A percentile compares a stretch with the other conserved stretches of the same genome.
phyloP scores from a whole-genome alignment of 345 rosid genomes.

The Anastatica hierochuntica region DNA sequence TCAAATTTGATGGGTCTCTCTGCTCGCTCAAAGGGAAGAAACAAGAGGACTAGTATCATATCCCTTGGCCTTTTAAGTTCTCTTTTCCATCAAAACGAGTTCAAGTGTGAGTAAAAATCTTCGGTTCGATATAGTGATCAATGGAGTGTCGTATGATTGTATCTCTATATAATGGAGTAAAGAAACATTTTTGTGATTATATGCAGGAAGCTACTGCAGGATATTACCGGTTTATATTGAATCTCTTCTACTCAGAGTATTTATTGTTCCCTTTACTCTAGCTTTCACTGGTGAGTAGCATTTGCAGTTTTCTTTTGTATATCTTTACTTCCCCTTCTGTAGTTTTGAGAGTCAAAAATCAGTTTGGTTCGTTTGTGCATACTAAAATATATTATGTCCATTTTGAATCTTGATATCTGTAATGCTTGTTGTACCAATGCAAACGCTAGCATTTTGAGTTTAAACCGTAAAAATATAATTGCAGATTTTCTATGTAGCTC shows the following conservation, averaged over 20 bases:
- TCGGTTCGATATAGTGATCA: too few relatives aligned
- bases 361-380: conserved; percentile 15
- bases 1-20: neutral
- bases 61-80: neutral
- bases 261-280: conserved; percentile 70
- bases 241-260: conserved; percentile 87
- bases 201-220: conserved; percentile 79
- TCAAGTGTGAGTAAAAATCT: too few relatives aligned
- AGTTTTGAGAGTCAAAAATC: neutral
- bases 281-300: too few relatives aligned
- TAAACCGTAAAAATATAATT: too few relatives aligned
- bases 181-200: neutral
- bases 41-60: neutral
- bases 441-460: too few relatives aligned
- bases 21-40: neutral
- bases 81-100: too few relatives aligned
- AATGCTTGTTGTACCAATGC: too few relatives aligned
- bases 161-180: conserved; percentile 7
- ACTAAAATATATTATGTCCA: conserved; percentile 1
- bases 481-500: too few relatives aligned
- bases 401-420: conserved; percentile 2
- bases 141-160: too few relatives aligned
- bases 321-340: neutral
- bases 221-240: conserved; percentile 83
- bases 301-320: too few relatives aligned